A percentile compares a stretch with the other conserved stretches of the same genome.
Conservation (phyloP, 805 yeast species). For the Myxozyma sirexii region DNA sequence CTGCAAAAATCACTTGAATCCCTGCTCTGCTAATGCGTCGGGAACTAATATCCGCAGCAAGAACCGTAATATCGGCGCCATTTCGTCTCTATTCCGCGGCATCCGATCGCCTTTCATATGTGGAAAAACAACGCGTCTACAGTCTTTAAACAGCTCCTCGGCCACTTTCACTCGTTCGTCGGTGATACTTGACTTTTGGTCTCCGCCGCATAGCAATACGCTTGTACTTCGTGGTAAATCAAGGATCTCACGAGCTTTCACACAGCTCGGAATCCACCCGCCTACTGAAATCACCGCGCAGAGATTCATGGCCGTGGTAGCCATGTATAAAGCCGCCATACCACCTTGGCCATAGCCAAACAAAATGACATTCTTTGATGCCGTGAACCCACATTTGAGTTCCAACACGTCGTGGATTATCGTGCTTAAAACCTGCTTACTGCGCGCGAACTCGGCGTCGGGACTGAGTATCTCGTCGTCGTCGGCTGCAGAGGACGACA, state of each 20-base stretch:
- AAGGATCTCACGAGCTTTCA: slow-evolving; percentile 27
- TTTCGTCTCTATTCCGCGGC: slow-evolving; percentile 32
- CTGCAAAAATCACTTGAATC: slow-evolving; percentile 11
- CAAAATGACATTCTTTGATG: slow-evolving; percentile 23
- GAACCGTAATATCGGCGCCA: slow-evolving; percentile 33
- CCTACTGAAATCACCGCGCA: slow-evolving; percentile 32
- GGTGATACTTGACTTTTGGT: slow-evolving; percentile 16
- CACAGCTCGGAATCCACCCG: slow-evolving; percentile 29
- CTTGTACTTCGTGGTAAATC: slow-evolving; percentile 25
- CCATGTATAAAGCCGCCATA: slow-evolving; percentile 32
- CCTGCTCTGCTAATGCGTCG: slow-evolving; percentile 15
- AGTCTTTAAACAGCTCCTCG: slow-evolving; percentile 24
- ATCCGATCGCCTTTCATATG: slow-evolving; percentile 27
- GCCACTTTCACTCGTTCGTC: slow-evolving; percentile 18
- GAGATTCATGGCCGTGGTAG: slow-evolving; percentile 19
- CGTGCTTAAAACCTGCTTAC: slow-evolving; percentile 1
- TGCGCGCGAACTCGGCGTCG: slow-evolving; percentile 27
- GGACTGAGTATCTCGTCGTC: slow-evolving; percentile 30
- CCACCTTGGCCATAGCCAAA: slow-evolving; percentile 36
- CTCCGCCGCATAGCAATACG: slow-evolving; percentile 32
- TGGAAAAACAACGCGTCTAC: slow-evolving; percentile 19
- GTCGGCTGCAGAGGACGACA: slow-evolving; percentile 2
- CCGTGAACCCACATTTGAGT: slow-evolving; percentile 25
- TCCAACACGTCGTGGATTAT: slow-evolving; percentile 19
- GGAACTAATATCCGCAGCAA: slow-evolving; percentile 20